Evolutionary conservation across 2,329 filamentous ascomycete species (phyloP), one percentile per base, ranked within the genome.

Genomic region (Xylariaceae sp.): DNA sequence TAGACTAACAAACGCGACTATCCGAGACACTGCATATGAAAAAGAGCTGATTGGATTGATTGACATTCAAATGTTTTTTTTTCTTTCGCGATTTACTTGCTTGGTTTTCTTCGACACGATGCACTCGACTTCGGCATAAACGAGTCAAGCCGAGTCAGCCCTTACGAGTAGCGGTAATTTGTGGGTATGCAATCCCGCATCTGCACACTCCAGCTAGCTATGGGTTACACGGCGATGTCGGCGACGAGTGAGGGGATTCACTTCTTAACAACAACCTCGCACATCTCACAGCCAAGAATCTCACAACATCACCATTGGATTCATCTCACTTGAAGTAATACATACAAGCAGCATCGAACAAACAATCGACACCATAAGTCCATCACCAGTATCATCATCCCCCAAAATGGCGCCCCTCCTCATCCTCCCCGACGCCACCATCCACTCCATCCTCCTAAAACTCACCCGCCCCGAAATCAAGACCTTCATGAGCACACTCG

Each of bases 401-500:
- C 54, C 42, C 9, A 60, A 51, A 2, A 63, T 62, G 62, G 56
- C 56, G 30, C 57, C 57, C 35, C 15, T 63, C 3, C 49, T 56
- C n/a, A 35, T 63, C 7, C 62, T 63, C 39, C 45, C 51, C 3
- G 57, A 63, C 37, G 45, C 62, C n/a, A 52, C 57, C 7, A 54
- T 62, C 44, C 57, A 59, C 18, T 15, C 57, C 7, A 62, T 62
- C 8, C 51, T 63, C 17, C 51, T 61, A 6, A 63, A 57, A 13
- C 62, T 62, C 6, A 52, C 56, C 6, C 58, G 23, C 30, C 10
- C 51, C 2, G 57, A 63, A 35, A 59, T 62, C 6, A 30, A 55
- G 4, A 11, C 23, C 5, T 62, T 63, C 39, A 34, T 50, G 42
- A 53, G 57, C 35, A 34, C 47, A 15, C 49, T 63, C 48, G 9